Evolutionary conservation across 106 monocot genomes (phyloP).

Genomic region (Allium cepa): DNA sequence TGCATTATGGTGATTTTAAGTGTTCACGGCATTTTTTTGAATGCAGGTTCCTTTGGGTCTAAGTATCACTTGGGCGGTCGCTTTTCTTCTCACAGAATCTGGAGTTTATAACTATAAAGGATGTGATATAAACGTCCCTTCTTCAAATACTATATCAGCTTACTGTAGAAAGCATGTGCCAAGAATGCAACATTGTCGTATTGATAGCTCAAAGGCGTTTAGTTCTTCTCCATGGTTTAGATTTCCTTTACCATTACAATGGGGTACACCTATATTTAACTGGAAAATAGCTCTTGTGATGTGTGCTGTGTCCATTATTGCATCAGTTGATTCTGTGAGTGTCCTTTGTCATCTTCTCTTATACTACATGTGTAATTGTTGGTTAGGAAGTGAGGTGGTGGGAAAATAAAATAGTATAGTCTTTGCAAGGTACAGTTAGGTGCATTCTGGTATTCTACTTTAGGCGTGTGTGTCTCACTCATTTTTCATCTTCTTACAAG

Average conservation of each 20-base stretch:
- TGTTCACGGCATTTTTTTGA: too few relatives aligned
- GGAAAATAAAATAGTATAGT: neutral
- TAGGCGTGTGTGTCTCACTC: too few relatives aligned
- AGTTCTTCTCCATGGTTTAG: constrained; percentile 89
- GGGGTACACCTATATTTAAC: constrained; percentile 89
- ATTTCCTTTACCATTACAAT: constrained; percentile 90
- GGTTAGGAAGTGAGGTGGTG: neutral
- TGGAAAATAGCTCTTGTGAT: constrained; percentile 85
- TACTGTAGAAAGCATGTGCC: constrained; percentile 81
- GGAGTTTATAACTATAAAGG: constrained; percentile 77
- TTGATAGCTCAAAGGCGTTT: constrained; percentile 68
- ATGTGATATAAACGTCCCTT: constrained; percentile 70
- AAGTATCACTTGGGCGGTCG: constrained; percentile 80
- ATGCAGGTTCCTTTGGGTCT: constrained; percentile 79
- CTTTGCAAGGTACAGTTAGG: too few relatives aligned
- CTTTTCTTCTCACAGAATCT: constrained; percentile 76
- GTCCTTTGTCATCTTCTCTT: neutral
- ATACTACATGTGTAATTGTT: neutral
- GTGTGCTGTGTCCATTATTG: constrained; percentile 75
- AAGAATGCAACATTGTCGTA: constrained; percentile 91
- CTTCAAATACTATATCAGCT: constrained; percentile 70
- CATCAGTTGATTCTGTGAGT: constrained; percentile 93
- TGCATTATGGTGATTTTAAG: too few relatives aligned
- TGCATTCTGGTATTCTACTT: too few relatives aligned
- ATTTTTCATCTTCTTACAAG: too few relatives aligned